Conservation (phyloP, 495 filamentous ascomycete species). For the Penicillium samsonianum region DNA sequence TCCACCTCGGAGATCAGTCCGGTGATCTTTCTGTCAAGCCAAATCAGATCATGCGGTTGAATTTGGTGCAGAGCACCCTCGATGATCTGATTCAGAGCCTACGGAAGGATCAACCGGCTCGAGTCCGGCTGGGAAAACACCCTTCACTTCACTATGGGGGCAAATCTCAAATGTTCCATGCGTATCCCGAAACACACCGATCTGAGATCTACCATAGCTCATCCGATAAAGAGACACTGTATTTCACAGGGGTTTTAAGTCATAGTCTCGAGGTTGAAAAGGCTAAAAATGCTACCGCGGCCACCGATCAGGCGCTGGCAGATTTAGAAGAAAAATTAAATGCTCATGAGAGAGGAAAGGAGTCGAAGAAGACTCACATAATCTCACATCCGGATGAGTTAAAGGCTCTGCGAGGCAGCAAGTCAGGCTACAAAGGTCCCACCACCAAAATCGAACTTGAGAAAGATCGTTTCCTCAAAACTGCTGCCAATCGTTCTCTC, state of each 20-base stretch:
- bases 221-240: conserved; percentile 46
- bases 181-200: conserved; percentile 47
- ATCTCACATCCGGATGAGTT: conserved; percentile 43
- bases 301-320: conserved; percentile 53
- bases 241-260: conserved; percentile 56
- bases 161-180: conserved; percentile 53
- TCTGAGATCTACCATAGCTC: conserved; percentile 54
- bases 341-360: conserved; percentile 52
- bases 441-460: conserved; percentile 44
- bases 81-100: conserved; percentile 71
- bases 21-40: conserved; percentile 36
- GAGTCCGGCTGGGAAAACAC: conserved; percentile 48
- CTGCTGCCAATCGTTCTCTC: conserved; percentile 56
- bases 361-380: conserved; percentile 53
- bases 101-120: conserved; percentile 60
- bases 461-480: conserved; percentile 48
- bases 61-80: conserved; percentile 63
- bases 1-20: conserved; percentile 40
- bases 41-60: conserved; percentile 63
- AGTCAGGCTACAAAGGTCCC: conserved; percentile 24
- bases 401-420: conserved; percentile 32
- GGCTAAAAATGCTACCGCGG: conserved; percentile 54
- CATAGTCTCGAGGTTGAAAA: conserved; percentile 59
- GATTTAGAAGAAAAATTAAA: conserved; percentile 57
- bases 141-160: conserved; percentile 54